These are phyloP conservation scores for Oryza australiensis DNA, from an alignment of 176 grass and related monocot genomes.

Conservation along the genomic window DNA sequence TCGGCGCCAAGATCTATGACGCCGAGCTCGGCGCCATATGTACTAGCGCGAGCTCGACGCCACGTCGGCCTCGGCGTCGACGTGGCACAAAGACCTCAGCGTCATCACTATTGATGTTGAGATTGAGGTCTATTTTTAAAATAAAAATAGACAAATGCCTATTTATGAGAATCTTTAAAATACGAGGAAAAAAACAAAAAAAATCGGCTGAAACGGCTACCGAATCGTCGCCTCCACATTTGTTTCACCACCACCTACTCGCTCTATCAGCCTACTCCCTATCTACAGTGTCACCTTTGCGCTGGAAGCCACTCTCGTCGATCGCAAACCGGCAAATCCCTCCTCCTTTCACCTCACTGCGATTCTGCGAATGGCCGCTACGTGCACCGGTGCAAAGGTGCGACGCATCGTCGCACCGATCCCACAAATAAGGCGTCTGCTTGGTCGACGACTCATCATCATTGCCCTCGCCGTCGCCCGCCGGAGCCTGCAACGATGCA, in stretches of 20 bases:
- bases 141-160: too few species aligned
- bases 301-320: neutral
- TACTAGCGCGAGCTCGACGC: too few species aligned
- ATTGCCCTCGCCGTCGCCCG: neutral
- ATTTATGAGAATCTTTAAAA: too few species aligned
- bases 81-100: too few species aligned
- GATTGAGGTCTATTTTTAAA: too few species aligned
- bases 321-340: neutral
- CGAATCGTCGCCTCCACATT: neutral
- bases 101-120: too few species aligned
- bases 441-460: neutral
- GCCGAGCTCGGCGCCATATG: too few species aligned
- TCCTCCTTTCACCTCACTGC: neutral
- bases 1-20: too few species aligned
- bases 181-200: too few species aligned
- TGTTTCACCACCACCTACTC: neutral
- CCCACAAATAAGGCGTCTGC: neutral
- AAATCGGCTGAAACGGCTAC: neutral
- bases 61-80: too few species aligned
- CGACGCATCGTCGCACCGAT: neutral
- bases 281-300: neutral
- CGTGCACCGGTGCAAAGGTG: neutral
- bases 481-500: neutral
- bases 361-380: neutral
- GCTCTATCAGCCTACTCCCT: too few species aligned